Evolutionary conservation across 768 basidiomycete species (phyloP).

Genomic region (Mycena epipterygia): DNA sequence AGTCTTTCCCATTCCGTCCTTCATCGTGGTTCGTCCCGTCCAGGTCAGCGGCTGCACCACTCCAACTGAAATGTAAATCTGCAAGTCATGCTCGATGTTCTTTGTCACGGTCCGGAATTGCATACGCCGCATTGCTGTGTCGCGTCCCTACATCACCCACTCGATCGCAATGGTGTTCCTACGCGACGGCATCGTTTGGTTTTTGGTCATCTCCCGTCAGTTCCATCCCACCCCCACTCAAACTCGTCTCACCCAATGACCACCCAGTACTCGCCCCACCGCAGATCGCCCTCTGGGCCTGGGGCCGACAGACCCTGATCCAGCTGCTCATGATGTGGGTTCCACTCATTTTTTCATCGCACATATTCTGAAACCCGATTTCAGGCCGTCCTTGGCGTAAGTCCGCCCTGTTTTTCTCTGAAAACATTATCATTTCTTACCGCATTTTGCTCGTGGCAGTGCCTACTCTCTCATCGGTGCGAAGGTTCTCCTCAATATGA

Average conservation of each 20-base stretch:
- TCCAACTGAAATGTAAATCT: no score
- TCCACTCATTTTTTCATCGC: no score
- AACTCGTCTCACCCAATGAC: not conserved
- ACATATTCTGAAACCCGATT: not conserved
- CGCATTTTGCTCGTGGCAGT: no score
- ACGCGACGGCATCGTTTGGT: conserved; percentile 16
- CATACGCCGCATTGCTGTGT: conserved; percentile 4
- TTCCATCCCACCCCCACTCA: not conserved
- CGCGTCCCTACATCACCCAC: conserved; percentile 8
- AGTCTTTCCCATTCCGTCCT: not conserved
- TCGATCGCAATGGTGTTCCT: conserved; percentile 10
- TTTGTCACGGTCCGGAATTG: conserved; percentile 6
- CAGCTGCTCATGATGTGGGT: conserved; percentile 13
- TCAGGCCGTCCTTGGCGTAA: conserved; percentile 5
- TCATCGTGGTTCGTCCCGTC: not conserved
- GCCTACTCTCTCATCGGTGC: not conserved
- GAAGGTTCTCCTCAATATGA: conserved; percentile 14
- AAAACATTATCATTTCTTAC: no score
- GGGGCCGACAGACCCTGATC: conserved; percentile 9
- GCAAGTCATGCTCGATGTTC: conserved; percentile 12
- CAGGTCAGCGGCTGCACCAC: no score
- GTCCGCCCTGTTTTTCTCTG: no score
- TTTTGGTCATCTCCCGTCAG: conserved; percentile 6
- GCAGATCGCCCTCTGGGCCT: conserved; percentile 12
- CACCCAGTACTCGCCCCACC: conserved; percentile 2